A percentile compares a stretch with the other conserved stretches of the same genome.
Conservation (phyloP, 1,139 yeast genomes). For the Ogataea hybrid region DNA sequence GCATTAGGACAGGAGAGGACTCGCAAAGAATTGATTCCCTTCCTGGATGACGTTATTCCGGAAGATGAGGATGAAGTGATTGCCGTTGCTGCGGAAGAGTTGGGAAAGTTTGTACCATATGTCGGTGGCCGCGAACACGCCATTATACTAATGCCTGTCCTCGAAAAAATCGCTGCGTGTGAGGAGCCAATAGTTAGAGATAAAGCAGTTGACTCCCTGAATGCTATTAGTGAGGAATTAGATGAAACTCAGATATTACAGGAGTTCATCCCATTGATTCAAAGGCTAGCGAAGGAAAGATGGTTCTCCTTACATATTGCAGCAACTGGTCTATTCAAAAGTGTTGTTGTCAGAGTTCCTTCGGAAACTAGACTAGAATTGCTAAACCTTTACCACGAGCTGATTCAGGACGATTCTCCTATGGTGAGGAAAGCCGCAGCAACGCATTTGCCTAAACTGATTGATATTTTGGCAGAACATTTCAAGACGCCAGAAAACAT, state of each 20-base stretch:
- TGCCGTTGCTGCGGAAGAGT: constrained; percentile 87
- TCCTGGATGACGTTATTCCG: constrained; percentile 82
- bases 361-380: constrained; percentile 55
- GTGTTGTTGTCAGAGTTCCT: constrained; percentile 62
- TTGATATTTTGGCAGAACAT: constrained; percentile 49
- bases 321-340: constrained; percentile 82
- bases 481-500: constrained; percentile 34
- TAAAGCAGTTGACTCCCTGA: constrained; percentile 85
- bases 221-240: constrained; percentile 64
- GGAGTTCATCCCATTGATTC: constrained; percentile 72
- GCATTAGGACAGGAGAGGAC: constrained; percentile 96
- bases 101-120: constrained; percentile 81
- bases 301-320: constrained; percentile 97
- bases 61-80: constrained; percentile 99
- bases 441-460: constrained; percentile 69
- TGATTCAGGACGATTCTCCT: constrained; percentile 91
- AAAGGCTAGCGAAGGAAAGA: constrained; percentile 77
- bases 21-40: constrained; percentile 83
- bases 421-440: constrained; percentile 98
- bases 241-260: constrained; percentile 64
- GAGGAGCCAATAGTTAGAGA: constrained; percentile 99
- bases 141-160: constrained; percentile 75
- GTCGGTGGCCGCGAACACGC: constrained; percentile 87
- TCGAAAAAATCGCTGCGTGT: constrained; percentile 84
- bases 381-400: constrained; percentile 62